Evolutionary conservation across 2,329 filamentous ascomycete genomes (phyloP).

Genomic region (Alternaria incomplexa): DNA sequence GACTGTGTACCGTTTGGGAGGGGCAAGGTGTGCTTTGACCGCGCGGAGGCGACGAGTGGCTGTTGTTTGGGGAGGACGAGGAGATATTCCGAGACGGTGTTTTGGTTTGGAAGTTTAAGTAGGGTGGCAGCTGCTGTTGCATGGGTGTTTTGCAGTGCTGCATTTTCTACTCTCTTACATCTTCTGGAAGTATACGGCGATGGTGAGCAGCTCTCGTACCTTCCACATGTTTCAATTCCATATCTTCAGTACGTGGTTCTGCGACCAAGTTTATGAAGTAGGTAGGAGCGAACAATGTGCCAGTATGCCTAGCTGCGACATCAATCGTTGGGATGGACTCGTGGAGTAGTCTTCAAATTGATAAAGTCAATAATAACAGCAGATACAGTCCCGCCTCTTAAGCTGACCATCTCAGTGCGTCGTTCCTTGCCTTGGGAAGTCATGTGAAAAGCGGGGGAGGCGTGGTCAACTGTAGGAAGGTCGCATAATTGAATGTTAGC

Average conservation of each 20-base stretch:
- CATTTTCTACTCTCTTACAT: neutral
- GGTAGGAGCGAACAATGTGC: too few relatives aligned
- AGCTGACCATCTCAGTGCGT: neutral
- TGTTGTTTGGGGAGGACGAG: neutral
- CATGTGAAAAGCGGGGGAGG: neutral
- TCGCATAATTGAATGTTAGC: neutral
- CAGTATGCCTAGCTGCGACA: too few relatives aligned
- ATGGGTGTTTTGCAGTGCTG: neutral
- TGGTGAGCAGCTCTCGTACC: neutral
- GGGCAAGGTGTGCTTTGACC: neutral
- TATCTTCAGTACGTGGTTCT: neutral
- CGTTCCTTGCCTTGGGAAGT: neutral
- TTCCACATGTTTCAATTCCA: neutral
- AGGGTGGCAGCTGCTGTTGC: neutral
- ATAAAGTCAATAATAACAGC: neutral
- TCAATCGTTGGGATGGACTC: neutral
- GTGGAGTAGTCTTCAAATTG: fast-evolving
- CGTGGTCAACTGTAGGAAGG: neutral
- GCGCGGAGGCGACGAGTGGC: neutral
- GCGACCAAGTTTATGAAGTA: neutral
- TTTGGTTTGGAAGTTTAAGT: neutral
- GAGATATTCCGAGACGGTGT: neutral
- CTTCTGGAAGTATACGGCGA: neutral
- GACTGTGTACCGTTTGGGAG: neutral
- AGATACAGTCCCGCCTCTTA: neutral